Conservation (phyloP, 306 rosid genomes). For the Pyrus betulifolia region DNA sequence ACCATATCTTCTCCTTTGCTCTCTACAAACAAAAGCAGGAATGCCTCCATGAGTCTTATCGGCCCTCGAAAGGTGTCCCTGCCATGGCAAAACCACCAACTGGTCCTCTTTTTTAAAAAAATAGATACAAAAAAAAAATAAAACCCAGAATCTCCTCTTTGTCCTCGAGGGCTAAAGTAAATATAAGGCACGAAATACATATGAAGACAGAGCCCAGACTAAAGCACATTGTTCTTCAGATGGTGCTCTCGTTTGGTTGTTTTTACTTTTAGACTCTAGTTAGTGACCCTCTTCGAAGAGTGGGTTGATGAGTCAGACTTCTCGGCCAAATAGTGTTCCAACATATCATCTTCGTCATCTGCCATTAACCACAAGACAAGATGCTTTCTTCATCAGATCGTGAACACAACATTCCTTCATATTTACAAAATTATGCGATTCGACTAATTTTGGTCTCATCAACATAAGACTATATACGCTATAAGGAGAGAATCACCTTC, state of each 20-base stretch:
- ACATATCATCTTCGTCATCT: constrained; percentile 99
- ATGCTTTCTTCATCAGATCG: constrained; percentile 3
- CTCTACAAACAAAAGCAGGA: background rate
- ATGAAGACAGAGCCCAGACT: background rate
- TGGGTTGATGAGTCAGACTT: constrained; percentile 64
- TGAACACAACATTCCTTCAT: background rate
- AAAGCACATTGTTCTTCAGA: background rate
- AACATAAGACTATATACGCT: background rate
- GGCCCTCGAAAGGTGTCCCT: accelerated
- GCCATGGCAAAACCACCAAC: no score
- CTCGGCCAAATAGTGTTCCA: constrained; percentile 94
- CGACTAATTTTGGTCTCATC: background rate
- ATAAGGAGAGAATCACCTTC: constrained; percentile 53
- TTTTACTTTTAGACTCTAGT: constrained; percentile 23
- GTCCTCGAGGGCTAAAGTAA: background rate
- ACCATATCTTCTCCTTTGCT: constrained; percentile 2
- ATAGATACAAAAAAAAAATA: background rate
- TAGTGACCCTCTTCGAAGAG: constrained; percentile 51
- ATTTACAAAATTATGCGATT: background rate
- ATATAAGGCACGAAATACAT: background rate
- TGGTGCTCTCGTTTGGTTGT: background rate
- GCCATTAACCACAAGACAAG: constrained; percentile 20
- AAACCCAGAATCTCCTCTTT: constrained; percentile 7
- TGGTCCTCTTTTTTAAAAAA: accelerated
- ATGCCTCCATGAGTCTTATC: accelerated